These are phyloP conservation scores for Alnus glutinosa DNA, from an alignment of 306 rosid genomes.

Conservation along the genomic window DNA sequence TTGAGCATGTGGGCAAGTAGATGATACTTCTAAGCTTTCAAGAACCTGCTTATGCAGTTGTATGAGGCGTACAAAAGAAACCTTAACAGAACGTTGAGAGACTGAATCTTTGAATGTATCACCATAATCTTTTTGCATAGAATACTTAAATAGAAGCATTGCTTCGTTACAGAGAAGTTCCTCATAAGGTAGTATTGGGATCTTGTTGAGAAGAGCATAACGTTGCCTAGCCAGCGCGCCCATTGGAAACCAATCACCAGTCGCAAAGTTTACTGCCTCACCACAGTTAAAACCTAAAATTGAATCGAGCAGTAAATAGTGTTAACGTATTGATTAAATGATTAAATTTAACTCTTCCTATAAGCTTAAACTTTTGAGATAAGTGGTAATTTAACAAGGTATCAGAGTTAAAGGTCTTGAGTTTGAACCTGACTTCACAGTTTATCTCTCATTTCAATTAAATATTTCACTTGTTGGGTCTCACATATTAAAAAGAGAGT, in stretches of 20 bases:
- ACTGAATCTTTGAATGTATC: constrained; percentile 18
- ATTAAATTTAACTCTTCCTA: no score
- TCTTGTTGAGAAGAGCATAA: constrained; percentile 32
- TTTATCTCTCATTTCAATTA: no score
- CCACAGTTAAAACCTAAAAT: constrained; percentile 48
- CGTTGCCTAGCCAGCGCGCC: constrained; percentile 36
- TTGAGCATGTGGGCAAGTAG: constrained; percentile 18
- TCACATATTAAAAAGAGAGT: no score
- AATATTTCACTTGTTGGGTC: no score
- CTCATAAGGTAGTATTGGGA: constrained; percentile 38
- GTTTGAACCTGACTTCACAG: no score
- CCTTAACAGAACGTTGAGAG: constrained; percentile 17
- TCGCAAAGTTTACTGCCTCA: constrained; percentile 46
- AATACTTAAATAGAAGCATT: constrained; percentile 30
- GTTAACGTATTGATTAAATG: no score
- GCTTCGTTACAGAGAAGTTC: constrained; percentile 50
- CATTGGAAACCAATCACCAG: constrained; percentile 40
- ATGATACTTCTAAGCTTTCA: background rate
- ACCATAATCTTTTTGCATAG: constrained; percentile 8
- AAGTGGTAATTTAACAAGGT: no score
- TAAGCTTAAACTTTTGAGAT: no score
- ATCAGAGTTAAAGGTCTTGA: no score
- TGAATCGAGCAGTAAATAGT: background rate
- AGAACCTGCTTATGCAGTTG: constrained; percentile 23
- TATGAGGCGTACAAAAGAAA: constrained; percentile 34